Base-by-base conservation (phyloP, 345 rosid species). In the Brassica nigra region DNA sequence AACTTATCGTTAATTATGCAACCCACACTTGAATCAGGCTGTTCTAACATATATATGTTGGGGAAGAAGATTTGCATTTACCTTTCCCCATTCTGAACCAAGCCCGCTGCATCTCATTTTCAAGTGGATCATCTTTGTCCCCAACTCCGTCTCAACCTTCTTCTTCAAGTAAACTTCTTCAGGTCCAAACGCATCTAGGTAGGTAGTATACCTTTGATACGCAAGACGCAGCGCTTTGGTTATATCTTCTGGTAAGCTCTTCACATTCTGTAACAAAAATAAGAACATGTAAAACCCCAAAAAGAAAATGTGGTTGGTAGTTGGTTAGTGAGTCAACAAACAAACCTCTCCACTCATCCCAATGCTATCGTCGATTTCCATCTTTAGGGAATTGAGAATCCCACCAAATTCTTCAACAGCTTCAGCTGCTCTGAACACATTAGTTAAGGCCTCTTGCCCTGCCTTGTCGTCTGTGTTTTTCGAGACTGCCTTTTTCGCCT, bases 51-150 rank as follows among this genome's bases (percentile, higher is more conserved):
- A 54, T 16, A 54, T 54, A 54, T 54, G 59, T 54, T 54, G 27
- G 27, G 10, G 10, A 15, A 54, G 27, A 15, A 54, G 59, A 54
- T 16, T 3, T 8, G 30, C 42, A 20, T 28, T 33, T 87, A 95
- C 98, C 96, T 95, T 92, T 72, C 97, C 95, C 99, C 99, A 95
- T 78, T 90, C 92, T 6, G 97, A 78, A 74, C 86, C 91, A 75
- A 93, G 96, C 66, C 94, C 93, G 8, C 92, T 81, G 82, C 96
- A 91, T 85, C 99, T 91, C 98, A 95, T 95, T 92, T 95, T 95
- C 81, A 95, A 80, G 90, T 86, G 89, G 75, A 95, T 93, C 98
- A 95, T 91, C 87, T 88, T 93, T 36, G 98, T 86, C 34, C 98
- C 99, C 86, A 95, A 84, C 81, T 95, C 97, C 30, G 77, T 88